Base-by-base conservation (phyloP, 116 monocot species). In the Posidonia oceanica region DNA sequence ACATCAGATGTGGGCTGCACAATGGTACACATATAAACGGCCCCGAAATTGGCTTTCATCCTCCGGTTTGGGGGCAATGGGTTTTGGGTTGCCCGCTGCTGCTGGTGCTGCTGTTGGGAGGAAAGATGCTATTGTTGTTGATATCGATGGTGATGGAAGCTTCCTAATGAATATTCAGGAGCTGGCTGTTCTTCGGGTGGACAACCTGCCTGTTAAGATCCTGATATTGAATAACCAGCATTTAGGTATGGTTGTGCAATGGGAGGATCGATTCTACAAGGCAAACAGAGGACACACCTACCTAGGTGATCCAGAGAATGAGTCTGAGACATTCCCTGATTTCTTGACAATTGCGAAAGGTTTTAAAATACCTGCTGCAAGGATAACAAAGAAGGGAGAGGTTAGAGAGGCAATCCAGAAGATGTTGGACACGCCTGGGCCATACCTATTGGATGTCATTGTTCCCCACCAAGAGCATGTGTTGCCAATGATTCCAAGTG, bases 1-100 rank as follows among this genome's bases (percentile, higher is more conserved):
- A 78, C 90, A 90, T 57, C 94, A 90, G 69, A 94, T 94, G 90
- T 94, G 94, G 94, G 83, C 94, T 5, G 90, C 94, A 16, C 90
- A 94, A 59, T 89, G 85, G 69, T 89, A 87, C 71, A 75, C 69
- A 4, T 87, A 64, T 52, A 66, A 72, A 64, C 59, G 75, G 68
- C 80, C 89, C 2, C 75, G 83, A 5, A 86, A 75, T 59, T 89
- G 89, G 93, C 75, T 93, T 38, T 75, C 89, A 15, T 89, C 89
- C 0, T 70, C 84, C 2, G 89, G 89, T 20, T 57, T 93, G 36
- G 93, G 93, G 0, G 89, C 93, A 2, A 93, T 93, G 93, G 93
- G 93, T 4, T 93, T 93, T 39, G 93, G 89, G 20, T 66, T 93
- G 16, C 93, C 93, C 5, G 93, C 93, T 22, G 84, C 84, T 23